Base-by-base conservation (phyloP, 345 rosid species). In the Reutealis trisperma region DNA sequence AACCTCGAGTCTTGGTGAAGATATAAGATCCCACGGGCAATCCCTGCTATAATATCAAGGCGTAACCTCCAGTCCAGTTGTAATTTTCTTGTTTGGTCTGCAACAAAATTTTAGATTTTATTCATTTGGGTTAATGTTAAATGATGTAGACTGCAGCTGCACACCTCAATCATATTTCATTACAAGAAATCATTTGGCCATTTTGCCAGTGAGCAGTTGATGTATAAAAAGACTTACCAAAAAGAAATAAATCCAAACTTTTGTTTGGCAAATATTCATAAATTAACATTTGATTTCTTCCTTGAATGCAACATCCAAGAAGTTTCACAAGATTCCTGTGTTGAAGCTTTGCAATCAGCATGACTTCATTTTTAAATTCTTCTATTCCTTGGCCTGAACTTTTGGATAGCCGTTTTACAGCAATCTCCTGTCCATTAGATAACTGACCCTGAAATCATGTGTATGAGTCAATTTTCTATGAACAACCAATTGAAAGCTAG, bases 231-330 rank as follows among this genome's bases (percentile, higher is more conserved):
- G 21, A 49, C 47, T 16, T 72, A 78, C 77, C 62, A 32, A 78
- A 72, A 58, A 72, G 73, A 41, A 77, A 63, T 12, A 25, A 71
- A 45, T 77, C 80, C 61, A 80, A 75, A 44, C 79, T 70, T 32
- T 71, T 71, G 27, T 80, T 80, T 16, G 83, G 83, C 45, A 52
- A 19, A 54, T 54, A 52, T 52, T 70, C 62, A 19, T 70, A 30
- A 16, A 70, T 52, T 30, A 51, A 30, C 45, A 52, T 70, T 52
- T 51, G 42, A 10, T 47, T 37, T 47, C 57, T 37, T 45, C 57
- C 57, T 58, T 45, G 57, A 45, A 45, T 22, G 41, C 72, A 69
- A 10, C 72, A 69, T 49, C 72, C 72, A 47, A 69, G 22, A 47
- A 69, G 59, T 52, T 69, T 69, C 41, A 69, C 72, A 49, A 69